Conservation (phyloP, 768 basidiomycete genomes). For the Coprinopsis marcescibilis region DNA sequence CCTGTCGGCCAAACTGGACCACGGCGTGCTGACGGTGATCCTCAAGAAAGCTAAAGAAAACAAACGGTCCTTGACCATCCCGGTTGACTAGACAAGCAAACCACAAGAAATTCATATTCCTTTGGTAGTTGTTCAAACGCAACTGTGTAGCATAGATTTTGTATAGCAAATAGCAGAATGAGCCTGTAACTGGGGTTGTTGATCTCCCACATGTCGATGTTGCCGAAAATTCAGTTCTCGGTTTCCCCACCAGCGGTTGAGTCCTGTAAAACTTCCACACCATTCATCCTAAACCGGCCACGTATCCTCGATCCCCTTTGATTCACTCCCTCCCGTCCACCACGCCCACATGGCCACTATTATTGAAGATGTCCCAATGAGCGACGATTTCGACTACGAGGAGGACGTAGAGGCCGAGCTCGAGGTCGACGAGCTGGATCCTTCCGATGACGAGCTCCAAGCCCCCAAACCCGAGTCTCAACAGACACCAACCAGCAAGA, state of each 20-base stretch:
- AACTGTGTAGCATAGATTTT: not conserved
- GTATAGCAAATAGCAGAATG: not conserved
- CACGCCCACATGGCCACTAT: conserved; percentile 7
- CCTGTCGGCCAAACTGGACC: conserved; percentile 57
- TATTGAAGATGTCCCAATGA: conserved; percentile 9
- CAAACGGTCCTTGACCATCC: conserved; percentile 45
- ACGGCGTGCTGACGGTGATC: conserved; percentile 63
- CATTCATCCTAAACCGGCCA: conserved; percentile 3
- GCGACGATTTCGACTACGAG: conserved; percentile 25
- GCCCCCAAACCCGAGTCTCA: conserved; percentile 16
- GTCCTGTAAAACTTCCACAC: conserved; percentile 18
- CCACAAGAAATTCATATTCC: conserved; percentile 1
- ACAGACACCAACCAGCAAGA: conserved; percentile 14
- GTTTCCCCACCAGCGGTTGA: conserved; percentile 5
- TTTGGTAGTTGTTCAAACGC: not conserved
- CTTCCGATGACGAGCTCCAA: conserved; percentile 33
- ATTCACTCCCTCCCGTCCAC: conserved; percentile 2
- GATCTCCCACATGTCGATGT: conserved; percentile 3
- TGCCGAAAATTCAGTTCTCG: not conserved
- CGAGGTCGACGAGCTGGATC: conserved; percentile 63
- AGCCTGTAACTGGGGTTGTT: not conserved
- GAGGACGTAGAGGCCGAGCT: conserved; percentile 55
- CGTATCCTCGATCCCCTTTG: not conserved
- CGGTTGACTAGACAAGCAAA: conserved; percentile 23
- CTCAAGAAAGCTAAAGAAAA: conserved; percentile 55